Conservation (phyloP, 768 basidiomycete genomes). For the Tephrocybe sp. region DNA sequence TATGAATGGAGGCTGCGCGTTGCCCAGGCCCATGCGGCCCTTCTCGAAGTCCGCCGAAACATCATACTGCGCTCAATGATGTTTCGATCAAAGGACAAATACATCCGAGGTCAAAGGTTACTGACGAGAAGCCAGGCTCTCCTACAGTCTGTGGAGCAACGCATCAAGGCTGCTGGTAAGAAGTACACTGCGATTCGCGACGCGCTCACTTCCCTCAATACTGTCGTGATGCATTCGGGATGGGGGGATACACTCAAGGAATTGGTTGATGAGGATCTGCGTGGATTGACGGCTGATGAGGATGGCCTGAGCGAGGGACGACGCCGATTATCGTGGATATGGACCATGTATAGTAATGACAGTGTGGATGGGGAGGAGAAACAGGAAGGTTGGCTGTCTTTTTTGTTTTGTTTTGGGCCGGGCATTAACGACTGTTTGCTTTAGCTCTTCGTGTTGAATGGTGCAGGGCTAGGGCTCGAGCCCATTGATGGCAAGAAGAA, state of each 20-base stretch:
- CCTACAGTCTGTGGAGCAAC: slow-evolving; percentile 3
- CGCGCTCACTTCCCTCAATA: not conserved
- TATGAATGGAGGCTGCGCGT: too few relatives aligned
- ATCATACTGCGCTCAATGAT: slow-evolving; percentile 9
- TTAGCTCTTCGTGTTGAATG: slow-evolving; percentile 1
- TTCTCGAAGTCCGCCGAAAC: slow-evolving; percentile 8
- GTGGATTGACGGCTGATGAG: too few relatives aligned
- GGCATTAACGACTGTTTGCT: too few relatives aligned
- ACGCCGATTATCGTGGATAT: slow-evolving; percentile 10
- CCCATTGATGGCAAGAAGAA: slow-evolving; percentile 7
- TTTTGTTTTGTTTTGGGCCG: too few relatives aligned
- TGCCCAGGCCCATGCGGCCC: slow-evolving; percentile 9
- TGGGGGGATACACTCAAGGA: too few relatives aligned
- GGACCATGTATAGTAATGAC: slow-evolving; percentile 1
- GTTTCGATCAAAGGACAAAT: slow-evolving; percentile 12
- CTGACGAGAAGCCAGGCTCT: slow-evolving; percentile 13
- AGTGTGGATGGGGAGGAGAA: not conserved
- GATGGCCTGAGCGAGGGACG: not conserved
- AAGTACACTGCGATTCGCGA: slow-evolving; percentile 7
- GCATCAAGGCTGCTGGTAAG: not conserved
- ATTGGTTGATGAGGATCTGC: not conserved
- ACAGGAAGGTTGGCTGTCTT: too few relatives aligned
- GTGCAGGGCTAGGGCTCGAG: slow-evolving; percentile 3
- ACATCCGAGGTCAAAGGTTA: slow-evolving; percentile 10
- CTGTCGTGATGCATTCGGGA: not conserved